These are phyloP conservation scores for Camelina sativa DNA, from an alignment of 345 rosid genomes.

Conservation along the genomic window DNA sequence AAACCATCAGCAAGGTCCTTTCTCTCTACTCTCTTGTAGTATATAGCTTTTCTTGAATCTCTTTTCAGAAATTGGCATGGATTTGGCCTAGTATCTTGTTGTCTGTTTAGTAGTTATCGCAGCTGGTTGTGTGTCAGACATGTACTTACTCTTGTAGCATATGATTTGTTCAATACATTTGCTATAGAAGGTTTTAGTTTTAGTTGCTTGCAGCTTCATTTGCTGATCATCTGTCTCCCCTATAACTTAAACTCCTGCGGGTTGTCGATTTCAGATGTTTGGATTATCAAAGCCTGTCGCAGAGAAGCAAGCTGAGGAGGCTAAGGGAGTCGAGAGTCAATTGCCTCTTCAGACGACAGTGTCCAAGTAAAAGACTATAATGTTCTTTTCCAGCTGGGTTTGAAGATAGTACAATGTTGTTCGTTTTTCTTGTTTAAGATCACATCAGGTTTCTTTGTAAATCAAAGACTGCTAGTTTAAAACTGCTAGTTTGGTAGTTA, in stretches of 20 bases:
- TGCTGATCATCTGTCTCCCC: not conserved
- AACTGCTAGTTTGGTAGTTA: not conserved
- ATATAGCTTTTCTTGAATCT: not conserved
- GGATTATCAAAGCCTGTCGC: constrained; percentile 79
- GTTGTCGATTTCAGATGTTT: constrained; percentile 67
- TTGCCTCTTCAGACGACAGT: constrained; percentile 65
- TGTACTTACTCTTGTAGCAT: not conserved
- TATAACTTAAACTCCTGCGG: constrained; percentile 18
- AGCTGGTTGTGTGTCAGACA: not conserved
- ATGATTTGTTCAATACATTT: not conserved
- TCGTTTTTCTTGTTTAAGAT: constrained; percentile 13
- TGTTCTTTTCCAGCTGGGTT: not conserved
- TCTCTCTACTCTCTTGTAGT: too few species aligned
- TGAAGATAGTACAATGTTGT: not conserved
- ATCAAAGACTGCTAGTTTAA: too few species aligned
- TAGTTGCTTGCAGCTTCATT: not conserved
- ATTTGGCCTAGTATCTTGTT: not conserved
- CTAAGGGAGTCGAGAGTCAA: constrained; percentile 67
- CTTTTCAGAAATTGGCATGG: not conserved
- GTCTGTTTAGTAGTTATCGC: not conserved
- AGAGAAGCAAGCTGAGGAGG: constrained; percentile 58
- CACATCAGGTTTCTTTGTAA: constrained; percentile 12
- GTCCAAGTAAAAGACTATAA: constrained; percentile 42
- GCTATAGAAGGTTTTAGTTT: not conserved
- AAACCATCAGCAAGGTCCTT: constrained; percentile 75